phyloP scores from a whole-genome alignment of 2,329 filamentous ascomycete genomes.

The Fusarium sp. region DNA sequence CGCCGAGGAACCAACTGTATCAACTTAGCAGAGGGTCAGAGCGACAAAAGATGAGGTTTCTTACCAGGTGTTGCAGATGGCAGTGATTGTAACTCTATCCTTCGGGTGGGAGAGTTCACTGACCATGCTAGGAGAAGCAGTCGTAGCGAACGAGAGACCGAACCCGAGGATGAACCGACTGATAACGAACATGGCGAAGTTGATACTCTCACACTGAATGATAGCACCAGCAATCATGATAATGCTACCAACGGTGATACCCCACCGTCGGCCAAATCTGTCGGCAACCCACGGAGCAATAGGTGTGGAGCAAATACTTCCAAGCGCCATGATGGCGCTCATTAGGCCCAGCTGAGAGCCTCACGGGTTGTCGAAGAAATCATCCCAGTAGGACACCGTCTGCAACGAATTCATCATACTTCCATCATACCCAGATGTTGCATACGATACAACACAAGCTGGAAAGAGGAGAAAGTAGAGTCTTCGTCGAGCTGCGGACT shows the following conservation, averaged over 20 bases:
- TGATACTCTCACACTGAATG: conserved; percentile 47
- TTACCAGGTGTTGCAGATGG: conserved; percentile 61
- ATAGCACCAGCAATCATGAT: conserved; percentile 50
- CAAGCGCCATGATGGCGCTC: conserved; percentile 60
- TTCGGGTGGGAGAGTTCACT: conserved; percentile 65
- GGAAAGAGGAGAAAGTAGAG: conserved; percentile 51
- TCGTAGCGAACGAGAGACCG: conserved; percentile 63
- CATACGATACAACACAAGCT: conserved; percentile 51
- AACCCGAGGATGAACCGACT: conserved; percentile 65
- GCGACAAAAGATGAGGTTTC: not conserved
- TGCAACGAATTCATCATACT: conserved; percentile 62
- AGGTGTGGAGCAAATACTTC: conserved; percentile 54
- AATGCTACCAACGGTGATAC: conserved; percentile 47
- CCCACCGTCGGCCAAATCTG: conserved; percentile 47
- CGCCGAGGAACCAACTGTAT: conserved; percentile 57
- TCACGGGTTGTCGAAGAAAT: conserved; percentile 52
- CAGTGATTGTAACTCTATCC: conserved; percentile 63
- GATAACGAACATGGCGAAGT: conserved; percentile 63
- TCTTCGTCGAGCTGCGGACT: conserved; percentile 44
- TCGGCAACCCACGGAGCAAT: conserved; percentile 50
- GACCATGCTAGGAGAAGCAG: conserved; percentile 61
- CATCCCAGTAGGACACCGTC: conserved; percentile 55
- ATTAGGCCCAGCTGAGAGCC: conserved; percentile 49
- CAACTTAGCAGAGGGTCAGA: no score
- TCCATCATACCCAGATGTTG: conserved; percentile 57